Evolutionary conservation across 2,329 filamentous ascomycete genomes (phyloP).

Genomic region (Ustilaginoidea virens): DNA sequence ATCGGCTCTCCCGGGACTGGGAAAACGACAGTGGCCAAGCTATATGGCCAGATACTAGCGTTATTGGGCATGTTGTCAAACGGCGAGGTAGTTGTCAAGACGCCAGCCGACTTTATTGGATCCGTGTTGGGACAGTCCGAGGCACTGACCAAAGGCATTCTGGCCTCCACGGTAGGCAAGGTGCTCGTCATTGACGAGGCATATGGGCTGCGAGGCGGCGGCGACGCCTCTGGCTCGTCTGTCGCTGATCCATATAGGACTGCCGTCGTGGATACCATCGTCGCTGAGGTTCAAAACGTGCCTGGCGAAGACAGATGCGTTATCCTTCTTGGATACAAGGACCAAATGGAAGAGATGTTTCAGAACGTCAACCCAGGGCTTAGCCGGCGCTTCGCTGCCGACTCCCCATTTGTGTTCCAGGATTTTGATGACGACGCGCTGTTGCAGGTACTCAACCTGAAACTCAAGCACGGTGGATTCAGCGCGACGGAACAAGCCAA

Average conservation of each 20-base stretch:
- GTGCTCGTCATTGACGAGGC: conserved; percentile 72
- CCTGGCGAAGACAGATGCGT: conserved; percentile 61
- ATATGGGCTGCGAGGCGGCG: conserved; percentile 43
- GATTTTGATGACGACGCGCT: conserved; percentile 49
- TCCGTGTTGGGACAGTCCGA: conserved; percentile 50
- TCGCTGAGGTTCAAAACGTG: conserved; percentile 54
- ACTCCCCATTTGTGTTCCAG: conserved; percentile 50
- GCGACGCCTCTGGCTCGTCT: conserved; percentile 7
- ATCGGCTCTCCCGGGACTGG: conserved; percentile 60
- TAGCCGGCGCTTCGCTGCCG: conserved; percentile 46
- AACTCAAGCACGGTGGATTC: conserved; percentile 42
- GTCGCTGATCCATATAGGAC: conserved; percentile 32
- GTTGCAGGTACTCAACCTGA: conserved; percentile 42
- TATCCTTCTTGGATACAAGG: conserved; percentile 53
- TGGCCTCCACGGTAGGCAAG: conserved; percentile 51
- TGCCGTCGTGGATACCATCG: conserved; percentile 58
- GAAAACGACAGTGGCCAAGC: conserved; percentile 60
- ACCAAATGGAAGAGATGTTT: conserved; percentile 57
- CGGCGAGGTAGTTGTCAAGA: conserved; percentile 58
- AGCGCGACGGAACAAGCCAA: conserved; percentile 34
- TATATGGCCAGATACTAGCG: conserved; percentile 54
- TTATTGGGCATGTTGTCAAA: conserved; percentile 52
- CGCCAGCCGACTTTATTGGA: conserved; percentile 59
- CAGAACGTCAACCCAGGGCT: conserved; percentile 60
- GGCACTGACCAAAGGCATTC: conserved; percentile 54